These are phyloP conservation scores for Ogataea trehalophila DNA, from an alignment of 805 yeast genomes.

Conservation along the genomic window DNA sequence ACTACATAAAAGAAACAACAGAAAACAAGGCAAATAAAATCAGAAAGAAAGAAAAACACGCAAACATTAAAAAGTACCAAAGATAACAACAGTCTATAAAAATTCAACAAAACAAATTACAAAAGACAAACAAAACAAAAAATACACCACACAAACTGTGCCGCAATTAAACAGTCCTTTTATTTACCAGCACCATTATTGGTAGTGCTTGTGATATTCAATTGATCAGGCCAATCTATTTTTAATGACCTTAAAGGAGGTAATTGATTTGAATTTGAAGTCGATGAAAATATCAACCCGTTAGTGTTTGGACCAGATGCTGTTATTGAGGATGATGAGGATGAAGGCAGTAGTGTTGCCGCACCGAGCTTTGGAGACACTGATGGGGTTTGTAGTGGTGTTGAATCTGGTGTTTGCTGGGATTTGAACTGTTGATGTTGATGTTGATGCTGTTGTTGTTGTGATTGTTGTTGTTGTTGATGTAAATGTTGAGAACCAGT, in stretches of 20 bases:
- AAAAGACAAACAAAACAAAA: background rate
- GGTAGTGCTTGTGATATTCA: constrained; percentile 16
- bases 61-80: too few species aligned
- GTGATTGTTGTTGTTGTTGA: constrained; percentile 1
- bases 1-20: too few species aligned
- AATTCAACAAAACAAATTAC: too few species aligned
- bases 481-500: constrained; percentile 8
- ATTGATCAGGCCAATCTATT: constrained; percentile 43
- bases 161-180: background rate
- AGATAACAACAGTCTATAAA: too few species aligned
- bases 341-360: constrained; percentile 1
- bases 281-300: too few species aligned
- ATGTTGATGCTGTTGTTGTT: background rate
- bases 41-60: too few species aligned
- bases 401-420: constrained; percentile 27
- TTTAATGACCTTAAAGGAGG: constrained; percentile 50
- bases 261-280: constrained; percentile 18
- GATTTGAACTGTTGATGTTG: constrained; percentile 2
- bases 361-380: constrained; percentile 31
- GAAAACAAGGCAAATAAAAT: too few species aligned
- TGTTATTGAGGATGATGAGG: background rate
- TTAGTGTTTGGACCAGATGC: too few species aligned
- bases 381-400: constrained; percentile 34
- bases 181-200: constrained; percentile 7
- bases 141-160: background rate